phyloP scores from a whole-genome alignment of 257 asterid genomes.

The Nicotiana benthamiana region DNA sequence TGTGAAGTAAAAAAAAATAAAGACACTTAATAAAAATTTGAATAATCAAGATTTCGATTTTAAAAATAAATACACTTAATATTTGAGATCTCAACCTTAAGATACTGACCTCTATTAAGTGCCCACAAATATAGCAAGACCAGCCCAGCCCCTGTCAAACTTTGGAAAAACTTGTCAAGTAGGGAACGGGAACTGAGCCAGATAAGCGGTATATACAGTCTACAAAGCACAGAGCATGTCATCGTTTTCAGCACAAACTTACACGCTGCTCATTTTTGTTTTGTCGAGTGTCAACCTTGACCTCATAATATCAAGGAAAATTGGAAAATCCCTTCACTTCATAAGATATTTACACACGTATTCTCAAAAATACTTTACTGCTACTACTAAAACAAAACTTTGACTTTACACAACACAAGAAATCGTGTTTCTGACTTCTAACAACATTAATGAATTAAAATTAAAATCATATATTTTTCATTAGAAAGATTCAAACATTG shows the following conservation, averaged over 20 bases:
- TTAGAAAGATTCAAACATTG: not conserved
- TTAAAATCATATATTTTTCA: not conserved
- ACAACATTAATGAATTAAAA: not conserved
- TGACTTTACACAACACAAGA: not conserved
- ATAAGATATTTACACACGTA: not conserved
- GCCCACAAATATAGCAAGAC: no score
- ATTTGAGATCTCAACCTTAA: no score
- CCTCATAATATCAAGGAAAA: not conserved
- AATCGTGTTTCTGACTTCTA: constrained; percentile 8
- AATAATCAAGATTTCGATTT: no score
- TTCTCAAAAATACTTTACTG: not conserved
- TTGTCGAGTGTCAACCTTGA: constrained; percentile 1
- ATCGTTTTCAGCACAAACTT: not conserved
- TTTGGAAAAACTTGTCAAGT: not conserved
- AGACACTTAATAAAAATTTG: no score
- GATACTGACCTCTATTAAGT: no score
- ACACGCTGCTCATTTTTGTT: not conserved
- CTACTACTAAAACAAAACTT: not conserved
- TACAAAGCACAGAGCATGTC: not conserved
- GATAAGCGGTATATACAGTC: not conserved
- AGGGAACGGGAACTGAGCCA: not conserved
- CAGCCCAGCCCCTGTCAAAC: no score
- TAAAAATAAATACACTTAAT: no score
- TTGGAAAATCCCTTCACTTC: not conserved
- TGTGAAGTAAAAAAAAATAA: no score